A percentile compares a stretch with the other conserved stretches of the same genome.
Evolutionary conservation across 371 early-diverging fungal genomes (phyloP).

Genomic region (Umbelopsis sp.): DNA sequence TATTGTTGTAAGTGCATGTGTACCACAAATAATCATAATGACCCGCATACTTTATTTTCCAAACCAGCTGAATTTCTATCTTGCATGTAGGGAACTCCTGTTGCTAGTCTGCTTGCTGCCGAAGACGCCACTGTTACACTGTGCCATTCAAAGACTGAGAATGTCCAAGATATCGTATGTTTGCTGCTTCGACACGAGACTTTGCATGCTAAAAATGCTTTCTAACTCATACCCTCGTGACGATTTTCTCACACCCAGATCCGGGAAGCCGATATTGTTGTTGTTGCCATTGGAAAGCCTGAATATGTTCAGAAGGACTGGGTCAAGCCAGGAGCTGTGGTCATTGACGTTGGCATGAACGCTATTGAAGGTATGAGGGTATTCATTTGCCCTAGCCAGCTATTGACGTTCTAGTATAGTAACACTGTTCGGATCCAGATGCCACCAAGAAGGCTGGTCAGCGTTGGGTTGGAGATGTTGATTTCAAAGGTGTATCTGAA

Average conservation of each 20-base stretch:
- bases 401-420: too few species aligned
- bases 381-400: background rate
- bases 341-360: conserved; percentile 96
- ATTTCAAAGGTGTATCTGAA: conserved; percentile 67
- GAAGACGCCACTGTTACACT: conserved; percentile 90
- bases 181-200: conserved; percentile 15
- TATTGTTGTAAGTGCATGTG: conserved; percentile 62
- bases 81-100: conserved; percentile 73
- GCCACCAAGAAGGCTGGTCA: conserved; percentile 83
- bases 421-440: conserved; percentile 47
- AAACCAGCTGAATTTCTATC: background rate
- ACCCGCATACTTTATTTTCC: too few species aligned
- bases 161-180: conserved; percentile 71
- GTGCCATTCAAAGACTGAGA: conserved; percentile 85
- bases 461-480: conserved; percentile 94
- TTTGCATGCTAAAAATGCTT: background rate
- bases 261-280: conserved; percentile 81
- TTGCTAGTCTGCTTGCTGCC: conserved; percentile 79
- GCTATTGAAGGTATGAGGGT: conserved; percentile 61
- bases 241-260: conserved; percentile 34
- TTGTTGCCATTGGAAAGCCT: conserved; percentile 85
- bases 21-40: background rate
- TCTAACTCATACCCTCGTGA: background rate
- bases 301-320: conserved; percentile 86
- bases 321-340: conserved; percentile 90